Evolutionary conservation across 2,329 filamentous ascomycete species (phyloP), one percentile per base, ranked within the genome.

Genomic region (Cladobotryum mycophilum): DNA sequence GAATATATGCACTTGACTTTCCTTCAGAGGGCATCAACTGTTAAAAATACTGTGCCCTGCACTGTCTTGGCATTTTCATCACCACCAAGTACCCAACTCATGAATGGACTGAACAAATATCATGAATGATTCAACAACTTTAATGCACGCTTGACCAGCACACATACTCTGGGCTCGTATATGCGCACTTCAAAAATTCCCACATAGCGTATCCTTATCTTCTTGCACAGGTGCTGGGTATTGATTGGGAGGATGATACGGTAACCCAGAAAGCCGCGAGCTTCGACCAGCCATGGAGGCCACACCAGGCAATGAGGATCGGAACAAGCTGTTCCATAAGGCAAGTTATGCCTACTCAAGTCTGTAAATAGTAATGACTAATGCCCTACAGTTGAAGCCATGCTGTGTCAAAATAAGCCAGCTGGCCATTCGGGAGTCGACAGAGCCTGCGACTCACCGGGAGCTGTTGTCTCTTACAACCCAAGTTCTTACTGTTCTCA

Each of bases 371-470:
- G 3, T 18, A 13, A 25, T 7, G 3, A n/a, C 55, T 58, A 42
- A 60, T 45, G 3, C n/a, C 14, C 3, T 15, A 22, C 40, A 85
- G 82, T 75, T 85, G 53, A 84, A 84, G 66, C 80, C 81, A 63
- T 75, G 69, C 56, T 85, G 82, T 58, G 71, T 85, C 49, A 71
- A 75, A 51, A 76, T 85, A 54, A 83, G 78, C 67, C 73, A 81
- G 61, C 65, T 82, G 48, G 74, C 77, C 2, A 71, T 83, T 18
- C 72, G 72, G 47, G 67, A 78, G 36, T 59, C 70, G 14, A 69
- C 74, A 47, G 72, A 69, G 45, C 62, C 69, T 25, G 64, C 66
- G 17, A 66, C 64, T 40, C 64, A 70, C 4, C 73, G 69, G 48
- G 67, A 75, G 48, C 65, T 85, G 42, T 64, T 71, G 22, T 63